Evolutionary conservation across 345 rosid species (phyloP).

Genomic region (Melastoma malabathricum): DNA sequence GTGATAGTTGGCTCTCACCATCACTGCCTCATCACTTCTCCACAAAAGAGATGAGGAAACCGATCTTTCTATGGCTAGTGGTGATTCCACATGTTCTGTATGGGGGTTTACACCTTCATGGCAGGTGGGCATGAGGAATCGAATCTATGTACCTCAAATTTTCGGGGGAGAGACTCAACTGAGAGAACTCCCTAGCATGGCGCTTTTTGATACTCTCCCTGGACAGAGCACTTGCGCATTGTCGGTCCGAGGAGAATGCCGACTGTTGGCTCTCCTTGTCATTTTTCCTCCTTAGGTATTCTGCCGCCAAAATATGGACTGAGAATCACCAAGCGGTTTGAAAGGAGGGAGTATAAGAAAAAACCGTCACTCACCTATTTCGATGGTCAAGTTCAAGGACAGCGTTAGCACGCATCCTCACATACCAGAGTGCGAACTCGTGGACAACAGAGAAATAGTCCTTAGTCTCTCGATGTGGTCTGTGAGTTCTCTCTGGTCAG

Average conservation of each 20-base stretch:
- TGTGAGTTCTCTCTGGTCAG: constrained; percentile 10
- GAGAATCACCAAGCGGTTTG: constrained; percentile 7
- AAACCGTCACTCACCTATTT: background rate
- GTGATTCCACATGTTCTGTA: no score
- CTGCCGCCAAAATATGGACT: constrained; percentile 63
- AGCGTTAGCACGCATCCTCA: no score
- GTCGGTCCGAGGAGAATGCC: constrained; percentile 10
- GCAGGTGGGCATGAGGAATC: no score
- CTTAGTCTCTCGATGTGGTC: constrained; percentile 32
- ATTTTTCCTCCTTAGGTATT: constrained; percentile 42
- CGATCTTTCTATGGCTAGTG: no score
- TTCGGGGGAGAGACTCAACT: no score
- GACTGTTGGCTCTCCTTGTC: constrained; percentile 17
- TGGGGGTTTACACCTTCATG: no score
- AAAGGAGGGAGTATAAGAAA: constrained; percentile 3
- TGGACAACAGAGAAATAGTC: constrained; percentile 25
- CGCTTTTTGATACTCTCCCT: constrained; percentile 62
- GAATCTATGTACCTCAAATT: no score
- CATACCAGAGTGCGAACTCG: constrained; percentile 55
- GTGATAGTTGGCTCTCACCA: no score
- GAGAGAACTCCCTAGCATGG: constrained; percentile 25
- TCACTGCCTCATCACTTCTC: no score
- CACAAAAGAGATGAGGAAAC: no score
- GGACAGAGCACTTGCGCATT: constrained; percentile 35
- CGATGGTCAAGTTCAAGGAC: background rate